A percentile compares a stretch with the other conserved stretches of the same genome.
phyloP scores from a whole-genome alignment of 2,329 filamentous ascomycete genomes.

The Nectriaceae sp. region DNA sequence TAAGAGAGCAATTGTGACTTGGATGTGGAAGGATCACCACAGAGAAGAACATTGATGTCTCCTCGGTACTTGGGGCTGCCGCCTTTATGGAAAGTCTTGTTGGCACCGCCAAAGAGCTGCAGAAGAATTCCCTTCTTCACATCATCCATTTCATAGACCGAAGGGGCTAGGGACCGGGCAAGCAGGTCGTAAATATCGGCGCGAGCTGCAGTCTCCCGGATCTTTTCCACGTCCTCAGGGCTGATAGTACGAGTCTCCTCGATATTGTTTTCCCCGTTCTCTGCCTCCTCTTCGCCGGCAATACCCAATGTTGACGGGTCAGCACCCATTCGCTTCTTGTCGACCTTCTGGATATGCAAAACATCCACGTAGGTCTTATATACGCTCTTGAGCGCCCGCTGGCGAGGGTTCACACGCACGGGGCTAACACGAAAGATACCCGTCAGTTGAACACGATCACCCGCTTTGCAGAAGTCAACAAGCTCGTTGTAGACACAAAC shows the following conservation, averaged over 20 bases:
- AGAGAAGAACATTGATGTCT: slow-evolving; percentile 95
- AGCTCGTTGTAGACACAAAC: slow-evolving; percentile 96
- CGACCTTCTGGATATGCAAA: slow-evolving; percentile 92
- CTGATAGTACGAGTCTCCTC: slow-evolving; percentile 83
- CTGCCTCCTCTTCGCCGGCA: slow-evolving; percentile 67
- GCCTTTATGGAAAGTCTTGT: slow-evolving; percentile 96
- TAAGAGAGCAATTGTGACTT: slow-evolving; percentile 96
- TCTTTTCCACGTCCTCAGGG: slow-evolving; percentile 86
- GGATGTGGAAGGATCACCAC: slow-evolving; percentile 93
- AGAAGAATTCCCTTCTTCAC: slow-evolving; percentile 98
- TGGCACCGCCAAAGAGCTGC: slow-evolving; percentile 95
- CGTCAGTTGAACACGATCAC: slow-evolving; percentile 92
- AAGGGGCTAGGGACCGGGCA: slow-evolving; percentile 86
- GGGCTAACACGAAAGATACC: slow-evolving; percentile 96
- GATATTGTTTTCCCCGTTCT: slow-evolving; percentile 70
- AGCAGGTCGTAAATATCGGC: slow-evolving; percentile 92
- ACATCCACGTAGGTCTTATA: slow-evolving; percentile 99
- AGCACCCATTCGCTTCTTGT: slow-evolving; percentile 90
- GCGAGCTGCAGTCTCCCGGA: slow-evolving; percentile 76
- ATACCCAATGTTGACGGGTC: slow-evolving; percentile 87
- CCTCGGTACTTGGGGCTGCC: slow-evolving; percentile 94
- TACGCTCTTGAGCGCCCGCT: slow-evolving; percentile 88
- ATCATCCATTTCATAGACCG: slow-evolving; percentile 97
- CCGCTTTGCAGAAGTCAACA: slow-evolving; percentile 96
- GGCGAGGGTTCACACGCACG: slow-evolving; percentile 89